These are phyloP conservation scores for Cudoniella acicularis DNA, from an alignment of 495 filamentous ascomycete genomes.

Conservation along the genomic window DNA sequence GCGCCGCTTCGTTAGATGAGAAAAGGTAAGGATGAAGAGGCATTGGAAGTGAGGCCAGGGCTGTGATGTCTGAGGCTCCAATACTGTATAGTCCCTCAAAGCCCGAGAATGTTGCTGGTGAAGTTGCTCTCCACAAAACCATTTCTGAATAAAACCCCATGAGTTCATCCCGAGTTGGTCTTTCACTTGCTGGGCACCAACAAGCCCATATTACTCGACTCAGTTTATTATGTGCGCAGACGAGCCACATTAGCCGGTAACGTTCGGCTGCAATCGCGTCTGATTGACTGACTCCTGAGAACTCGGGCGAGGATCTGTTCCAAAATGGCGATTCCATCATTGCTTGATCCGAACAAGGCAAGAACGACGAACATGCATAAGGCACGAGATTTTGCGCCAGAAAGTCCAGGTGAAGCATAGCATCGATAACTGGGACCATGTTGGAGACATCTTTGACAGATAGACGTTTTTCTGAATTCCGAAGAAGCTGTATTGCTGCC, in stretches of 20 bases:
- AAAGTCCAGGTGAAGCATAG: slow-evolving; percentile 80
- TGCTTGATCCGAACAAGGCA: not conserved
- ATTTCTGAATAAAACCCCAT: slow-evolving; percentile 17
- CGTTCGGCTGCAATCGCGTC: slow-evolving; percentile 9
- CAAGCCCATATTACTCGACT: slow-evolving; percentile 13
- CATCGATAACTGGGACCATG: slow-evolving; percentile 69
- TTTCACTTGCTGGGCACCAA: slow-evolving; percentile 9
- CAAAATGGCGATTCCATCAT: slow-evolving; percentile 18
- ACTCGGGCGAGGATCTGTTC: slow-evolving; percentile 5
- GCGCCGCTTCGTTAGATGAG: slow-evolving; percentile 8
- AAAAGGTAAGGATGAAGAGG: slow-evolving; percentile 1
- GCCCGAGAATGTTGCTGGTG: slow-evolving; percentile 9
- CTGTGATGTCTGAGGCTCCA: not conserved
- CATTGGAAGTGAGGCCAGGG: not conserved
- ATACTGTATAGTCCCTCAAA: not conserved
- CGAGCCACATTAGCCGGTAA: slow-evolving; percentile 6
- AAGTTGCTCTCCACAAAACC: slow-evolving; percentile 14
- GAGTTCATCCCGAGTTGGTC: slow-evolving; percentile 10
- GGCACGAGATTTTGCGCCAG: slow-evolving; percentile 40
- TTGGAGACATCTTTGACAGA: slow-evolving; percentile 2
- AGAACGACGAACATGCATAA: slow-evolving; percentile 14
- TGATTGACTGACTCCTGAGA: not conserved
- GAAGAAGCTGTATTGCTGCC: slow-evolving; percentile 14
- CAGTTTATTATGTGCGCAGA: slow-evolving; percentile 13
- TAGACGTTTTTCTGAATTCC: not conserved